Percentiles rank a stretch among this genome's conserved stretches.
These are phyloP conservation scores for Aspergillus sojae DNA, from an alignment of 2,329 filamentous ascomycete genomes.

Conservation along the genomic window DNA sequence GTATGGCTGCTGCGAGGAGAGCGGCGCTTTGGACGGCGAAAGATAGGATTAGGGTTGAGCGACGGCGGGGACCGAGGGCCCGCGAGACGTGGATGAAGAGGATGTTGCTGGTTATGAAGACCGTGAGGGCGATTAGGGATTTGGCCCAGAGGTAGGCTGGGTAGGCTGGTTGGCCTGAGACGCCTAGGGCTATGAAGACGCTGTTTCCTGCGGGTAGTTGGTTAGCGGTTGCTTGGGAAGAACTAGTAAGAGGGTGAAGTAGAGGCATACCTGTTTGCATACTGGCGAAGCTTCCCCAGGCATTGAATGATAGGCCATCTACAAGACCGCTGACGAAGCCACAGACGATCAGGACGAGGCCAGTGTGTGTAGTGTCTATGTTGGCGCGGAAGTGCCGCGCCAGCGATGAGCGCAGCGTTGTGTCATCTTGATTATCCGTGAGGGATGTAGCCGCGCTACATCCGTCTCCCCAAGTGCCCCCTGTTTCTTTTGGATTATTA, in stretches of 20 bases:
- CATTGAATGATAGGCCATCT: constrained; percentile 45
- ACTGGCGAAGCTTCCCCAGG: constrained; percentile 46
- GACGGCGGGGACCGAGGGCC: constrained; percentile 35
- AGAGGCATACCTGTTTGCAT: constrained; percentile 44
- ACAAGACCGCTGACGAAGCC: constrained; percentile 44
- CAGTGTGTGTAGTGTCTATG: constrained; percentile 29
- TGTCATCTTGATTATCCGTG: constrained; percentile 20
- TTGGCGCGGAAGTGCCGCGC: constrained; percentile 24
- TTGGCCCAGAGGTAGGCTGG: constrained; percentile 47
- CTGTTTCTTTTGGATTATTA: constrained; percentile 21
- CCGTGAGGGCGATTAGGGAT: constrained; percentile 42
- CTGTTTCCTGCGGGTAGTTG: constrained; percentile 39
- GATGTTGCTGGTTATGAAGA: constrained; percentile 43
- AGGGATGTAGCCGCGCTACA: constrained; percentile 29
- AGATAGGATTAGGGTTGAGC: constrained; percentile 42
- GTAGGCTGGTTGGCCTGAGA: constrained; percentile 43
- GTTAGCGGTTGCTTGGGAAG: not conserved
- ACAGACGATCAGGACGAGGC: constrained; percentile 37
- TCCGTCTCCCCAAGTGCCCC: constrained; percentile 24
- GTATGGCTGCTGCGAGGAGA: constrained; percentile 36
- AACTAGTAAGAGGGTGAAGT: not conserved
- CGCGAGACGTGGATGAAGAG: constrained; percentile 43
- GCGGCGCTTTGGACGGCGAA: constrained; percentile 42
- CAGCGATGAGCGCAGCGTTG: constrained; percentile 17
- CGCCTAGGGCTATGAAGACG: constrained; percentile 47